These are phyloP conservation scores for Teratosphaeria zuluensis DNA, from an alignment of 2,329 filamentous ascomycete species.

Conservation along the genomic window DNA sequence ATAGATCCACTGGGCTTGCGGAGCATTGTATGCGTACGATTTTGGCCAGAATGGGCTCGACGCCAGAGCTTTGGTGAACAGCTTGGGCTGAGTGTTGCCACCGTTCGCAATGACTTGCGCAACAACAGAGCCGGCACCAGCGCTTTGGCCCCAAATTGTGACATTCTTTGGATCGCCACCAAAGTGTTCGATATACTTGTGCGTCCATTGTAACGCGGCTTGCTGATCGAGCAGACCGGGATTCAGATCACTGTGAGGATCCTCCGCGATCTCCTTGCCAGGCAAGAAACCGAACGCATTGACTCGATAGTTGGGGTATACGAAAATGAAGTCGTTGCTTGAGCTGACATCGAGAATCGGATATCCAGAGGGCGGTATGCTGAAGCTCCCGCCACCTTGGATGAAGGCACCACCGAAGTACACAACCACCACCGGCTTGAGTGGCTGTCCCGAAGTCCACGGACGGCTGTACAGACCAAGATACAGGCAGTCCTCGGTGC, in stretches of 20 bases:
- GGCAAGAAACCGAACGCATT: constrained; percentile 39
- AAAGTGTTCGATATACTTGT: constrained; percentile 27
- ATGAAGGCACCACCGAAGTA: constrained; percentile 56
- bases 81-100: constrained; percentile 28
- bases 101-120: constrained; percentile 47
- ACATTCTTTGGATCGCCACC: constrained; percentile 28
- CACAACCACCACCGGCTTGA: constrained; percentile 49
- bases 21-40: constrained; percentile 43
- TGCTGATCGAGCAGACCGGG: constrained; percentile 29
- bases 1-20: constrained; percentile 45
- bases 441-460: constrained; percentile 37
- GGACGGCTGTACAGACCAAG: constrained; percentile 51
- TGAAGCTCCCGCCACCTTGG: constrained; percentile 46
- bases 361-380: constrained; percentile 47
- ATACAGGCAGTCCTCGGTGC: constrained; percentile 30
- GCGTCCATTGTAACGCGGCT: constrained; percentile 27
- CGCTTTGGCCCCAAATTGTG: constrained; percentile 26
- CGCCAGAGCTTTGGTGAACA: constrained; percentile 44
- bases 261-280: constrained; percentile 25
- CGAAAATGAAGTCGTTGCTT: constrained; percentile 42
- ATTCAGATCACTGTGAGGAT: constrained; percentile 18
- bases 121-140: constrained; percentile 39
- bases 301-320: constrained; percentile 40
- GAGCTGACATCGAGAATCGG: constrained; percentile 48
- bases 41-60: constrained; percentile 52